Percentiles rank a stretch among this genome's conserved stretches.
These are phyloP conservation scores for Medicago lupulina DNA, from an alignment of 306 rosid genomes.

Conservation along the genomic window DNA sequence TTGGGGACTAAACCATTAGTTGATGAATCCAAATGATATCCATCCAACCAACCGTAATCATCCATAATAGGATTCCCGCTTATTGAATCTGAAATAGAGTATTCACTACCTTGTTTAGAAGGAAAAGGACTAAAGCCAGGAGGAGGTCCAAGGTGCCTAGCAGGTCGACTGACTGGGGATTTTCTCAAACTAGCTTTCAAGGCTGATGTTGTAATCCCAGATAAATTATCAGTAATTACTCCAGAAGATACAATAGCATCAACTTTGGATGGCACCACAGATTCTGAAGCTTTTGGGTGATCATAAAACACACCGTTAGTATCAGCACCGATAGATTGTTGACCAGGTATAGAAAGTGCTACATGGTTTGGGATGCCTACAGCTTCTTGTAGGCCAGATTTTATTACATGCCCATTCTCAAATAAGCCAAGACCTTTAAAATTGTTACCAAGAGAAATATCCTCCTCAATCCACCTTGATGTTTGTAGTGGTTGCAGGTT, in stretches of 20 bases:
- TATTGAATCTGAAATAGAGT: constrained; percentile 55
- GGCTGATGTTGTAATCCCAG: constrained; percentile 45
- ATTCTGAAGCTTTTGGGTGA: constrained; percentile 55
- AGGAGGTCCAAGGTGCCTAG: constrained; percentile 90
- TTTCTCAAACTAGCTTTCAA: constrained; percentile 54
- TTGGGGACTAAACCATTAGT: constrained; percentile 47
- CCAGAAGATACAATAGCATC: constrained; percentile 56
- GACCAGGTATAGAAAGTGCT: constrained; percentile 55
- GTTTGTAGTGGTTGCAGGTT: constrained; percentile 55
- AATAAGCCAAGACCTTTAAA: constrained; percentile 60
- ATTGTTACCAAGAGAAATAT: constrained; percentile 58
- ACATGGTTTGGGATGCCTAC: constrained; percentile 47
- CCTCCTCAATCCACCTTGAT: constrained; percentile 66
- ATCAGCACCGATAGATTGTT: constrained; percentile 57
- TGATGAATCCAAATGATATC: constrained; percentile 75
- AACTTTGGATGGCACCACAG: constrained; percentile 50
- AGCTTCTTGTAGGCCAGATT: constrained; percentile 53
- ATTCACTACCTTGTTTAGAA: constrained; percentile 63
- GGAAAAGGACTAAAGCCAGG: constrained; percentile 79
- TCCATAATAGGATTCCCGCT: constrained; percentile 73
- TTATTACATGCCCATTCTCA: constrained; percentile 67
- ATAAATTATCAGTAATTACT: constrained; percentile 47
- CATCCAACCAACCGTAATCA: constrained; percentile 97
- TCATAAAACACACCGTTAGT: constrained; percentile 46
- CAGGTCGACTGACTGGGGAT: constrained; percentile 80